Base-by-base conservation (phyloP, 208 protist genomes). In the Endotrypanum monterogeii region DNA sequence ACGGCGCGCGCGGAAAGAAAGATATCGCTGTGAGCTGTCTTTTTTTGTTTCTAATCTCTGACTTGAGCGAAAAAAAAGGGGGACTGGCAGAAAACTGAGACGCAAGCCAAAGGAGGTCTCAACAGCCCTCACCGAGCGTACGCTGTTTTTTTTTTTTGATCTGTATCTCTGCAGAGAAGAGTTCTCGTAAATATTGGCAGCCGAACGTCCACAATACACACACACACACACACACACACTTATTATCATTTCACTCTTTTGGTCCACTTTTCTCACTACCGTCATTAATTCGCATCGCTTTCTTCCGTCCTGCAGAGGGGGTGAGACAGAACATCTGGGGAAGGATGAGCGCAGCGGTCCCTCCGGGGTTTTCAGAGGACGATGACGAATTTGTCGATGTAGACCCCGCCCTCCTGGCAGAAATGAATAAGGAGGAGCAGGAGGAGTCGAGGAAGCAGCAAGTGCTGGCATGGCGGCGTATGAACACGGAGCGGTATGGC, bases 401-500 rank as follows among this genome's bases (percentile, higher is more conserved):
- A 11, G 71, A 76, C 55, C 70, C 76, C 11, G 63, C 70, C 25
- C 69, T 89, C 28, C 65, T 86, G 6, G 71, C 67, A 3, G 82
- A 85, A 71, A 58, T 89, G 54, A 67, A 85, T 51, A 82, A 83
- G 73, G 85, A 87, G 37, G 78, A 89, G 65, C 73, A 75, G 46
- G 32, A 56, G 20, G 83, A 89, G 69, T 71, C 67, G 58, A 73
- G 76, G 57, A 82, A 87, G 50, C 67, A 63, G 68, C 80, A 76
- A 41, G 87, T 93, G 50, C 66, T 78, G 11, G 83, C 83, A 71
- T 97, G 93, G 93, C 83, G 89, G 37, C 77, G 78, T 39, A 78
- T 82, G 41, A 96, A 97, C 73, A 92, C 87, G 23, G 55, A 67
- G 30, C 80, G 83, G n/a, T 92, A 89, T 67, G 93, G 88, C 56